Conservation (phyloP, 2,329 filamentous ascomycete species). For the Rhynchosporium graminicola region DNA sequence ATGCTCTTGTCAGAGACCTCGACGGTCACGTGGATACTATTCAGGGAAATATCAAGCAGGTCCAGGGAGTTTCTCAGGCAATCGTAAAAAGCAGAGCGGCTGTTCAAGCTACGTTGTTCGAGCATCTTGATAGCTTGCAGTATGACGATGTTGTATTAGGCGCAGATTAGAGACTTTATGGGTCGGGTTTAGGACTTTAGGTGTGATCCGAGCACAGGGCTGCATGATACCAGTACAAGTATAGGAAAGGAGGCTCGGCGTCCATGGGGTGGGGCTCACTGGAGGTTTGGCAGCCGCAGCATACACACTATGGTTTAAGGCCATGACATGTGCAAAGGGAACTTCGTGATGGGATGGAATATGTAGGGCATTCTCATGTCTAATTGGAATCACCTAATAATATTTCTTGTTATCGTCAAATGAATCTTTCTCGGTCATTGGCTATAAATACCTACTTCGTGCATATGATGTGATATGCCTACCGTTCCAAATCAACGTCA, state of each 20-base stretch:
- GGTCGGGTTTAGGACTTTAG: not conserved
- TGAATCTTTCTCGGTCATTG: conserved; percentile 21
- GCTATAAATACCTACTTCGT: conserved; percentile 18
- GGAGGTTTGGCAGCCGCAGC: not conserved
- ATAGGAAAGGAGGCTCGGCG: conserved; percentile 11
- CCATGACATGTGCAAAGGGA: not conserved
- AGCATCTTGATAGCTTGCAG: conserved; percentile 33
- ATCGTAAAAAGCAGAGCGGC: conserved; percentile 38
- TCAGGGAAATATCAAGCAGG: conserved; percentile 38
- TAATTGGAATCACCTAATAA: conserved; percentile 19
- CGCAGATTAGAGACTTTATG: conserved; percentile 12
- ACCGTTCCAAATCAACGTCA: conserved; percentile 17
- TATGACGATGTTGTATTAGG: conserved; percentile 40
- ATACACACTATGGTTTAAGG: not conserved
- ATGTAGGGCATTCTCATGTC: not conserved
- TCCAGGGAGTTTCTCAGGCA: conserved; percentile 37
- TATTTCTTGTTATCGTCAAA: conserved; percentile 16
- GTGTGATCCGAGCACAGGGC: conserved; percentile 11
- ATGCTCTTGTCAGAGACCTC: conserved; percentile 34
- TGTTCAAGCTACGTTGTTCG: conserved; percentile 38
- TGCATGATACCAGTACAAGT: not conserved
- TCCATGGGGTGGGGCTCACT: conserved; percentile 5
- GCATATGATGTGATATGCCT: conserved; percentile 15
- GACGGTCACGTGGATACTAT: conserved; percentile 40
- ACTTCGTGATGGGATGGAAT: too few species aligned